Conservation (phyloP, 1,284 basidiomycete species). For the Sporisorium exsertum region DNA sequence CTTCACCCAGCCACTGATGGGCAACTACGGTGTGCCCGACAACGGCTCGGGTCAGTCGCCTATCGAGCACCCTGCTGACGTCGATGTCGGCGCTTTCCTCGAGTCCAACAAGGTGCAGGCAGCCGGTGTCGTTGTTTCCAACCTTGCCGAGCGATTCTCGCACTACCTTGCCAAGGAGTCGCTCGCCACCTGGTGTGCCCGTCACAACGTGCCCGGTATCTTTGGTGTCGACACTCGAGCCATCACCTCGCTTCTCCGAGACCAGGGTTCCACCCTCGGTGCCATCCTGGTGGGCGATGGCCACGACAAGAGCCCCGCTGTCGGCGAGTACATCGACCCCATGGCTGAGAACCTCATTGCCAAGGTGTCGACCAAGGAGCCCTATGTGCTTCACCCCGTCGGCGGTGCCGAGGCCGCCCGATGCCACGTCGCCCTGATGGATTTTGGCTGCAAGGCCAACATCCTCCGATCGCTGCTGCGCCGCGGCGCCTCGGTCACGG, state of each 20-base stretch:
- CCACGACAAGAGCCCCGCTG: slow-evolving; percentile 76
- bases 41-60: slow-evolving; percentile 73
- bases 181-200: slow-evolving; percentile 90
- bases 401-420: slow-evolving; percentile 74
- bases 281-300: slow-evolving; percentile 83
- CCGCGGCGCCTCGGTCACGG: slow-evolving; percentile 89
- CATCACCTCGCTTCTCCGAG: slow-evolving; percentile 90
- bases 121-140: slow-evolving; percentile 90
- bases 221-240: slow-evolving; percentile 98
- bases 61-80: slow-evolving; percentile 73
- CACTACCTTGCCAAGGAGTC: slow-evolving; percentile 95
- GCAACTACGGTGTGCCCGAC: slow-evolving; percentile 94
- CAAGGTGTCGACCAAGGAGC: slow-evolving; percentile 85
- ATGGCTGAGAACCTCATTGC: slow-evolving; percentile 91
- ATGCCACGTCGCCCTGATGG: slow-evolving; percentile 91
- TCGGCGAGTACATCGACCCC: slow-evolving; percentile 79
- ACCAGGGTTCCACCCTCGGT: slow-evolving; percentile 96
- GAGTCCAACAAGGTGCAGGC: slow-evolving; percentile 92
- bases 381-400: slow-evolving; percentile 86
- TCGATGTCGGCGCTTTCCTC: slow-evolving; percentile 73
- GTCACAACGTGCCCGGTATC: slow-evolving; percentile 89
- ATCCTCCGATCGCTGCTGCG: slow-evolving; percentile 92
- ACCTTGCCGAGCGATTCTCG: slow-evolving; percentile 93
- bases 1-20: slow-evolving; percentile 97
- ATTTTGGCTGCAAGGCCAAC: slow-evolving; percentile 98